Conservation (phyloP, 2,329 filamentous ascomycete species). For the Colletotrichum sp. region DNA sequence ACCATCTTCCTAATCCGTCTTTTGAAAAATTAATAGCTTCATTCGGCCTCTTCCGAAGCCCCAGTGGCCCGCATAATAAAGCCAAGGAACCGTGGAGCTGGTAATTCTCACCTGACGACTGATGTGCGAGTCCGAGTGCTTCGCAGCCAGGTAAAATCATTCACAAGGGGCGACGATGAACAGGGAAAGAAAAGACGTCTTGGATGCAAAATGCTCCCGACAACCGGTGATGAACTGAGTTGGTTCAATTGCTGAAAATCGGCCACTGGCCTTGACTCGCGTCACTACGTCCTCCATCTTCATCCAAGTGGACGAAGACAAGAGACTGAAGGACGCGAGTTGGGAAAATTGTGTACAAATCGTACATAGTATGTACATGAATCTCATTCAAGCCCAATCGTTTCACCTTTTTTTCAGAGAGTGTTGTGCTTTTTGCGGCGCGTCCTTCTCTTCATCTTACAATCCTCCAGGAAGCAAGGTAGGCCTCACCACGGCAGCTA, state of each 20-base stretch:
- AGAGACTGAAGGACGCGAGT: background rate
- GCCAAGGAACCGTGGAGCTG: background rate
- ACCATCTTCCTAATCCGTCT: background rate
- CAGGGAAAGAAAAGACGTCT: background rate
- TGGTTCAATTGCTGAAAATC: constrained; percentile 2
- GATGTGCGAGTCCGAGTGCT: background rate
- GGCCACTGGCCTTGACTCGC: background rate
- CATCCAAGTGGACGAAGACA: background rate
- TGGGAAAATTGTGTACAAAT: constrained; percentile 4
- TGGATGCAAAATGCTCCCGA: background rate
- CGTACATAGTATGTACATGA: constrained; percentile 20
- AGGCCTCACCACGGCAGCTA: background rate
- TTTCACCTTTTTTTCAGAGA: background rate
- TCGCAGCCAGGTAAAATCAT: background rate
- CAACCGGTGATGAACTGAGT: background rate
- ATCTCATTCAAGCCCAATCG: background rate
- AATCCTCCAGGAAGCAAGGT: background rate
- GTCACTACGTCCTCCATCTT: background rate
- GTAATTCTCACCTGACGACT: background rate
- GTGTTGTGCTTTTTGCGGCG: background rate
- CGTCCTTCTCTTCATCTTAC: background rate
- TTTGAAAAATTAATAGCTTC: background rate
- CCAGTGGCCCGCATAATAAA: constrained; percentile 9
- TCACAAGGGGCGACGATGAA: background rate
- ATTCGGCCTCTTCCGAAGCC: background rate